Conservation (phyloP, 2,329 filamentous ascomycete genomes). For the Ustulina deusta region DNA sequence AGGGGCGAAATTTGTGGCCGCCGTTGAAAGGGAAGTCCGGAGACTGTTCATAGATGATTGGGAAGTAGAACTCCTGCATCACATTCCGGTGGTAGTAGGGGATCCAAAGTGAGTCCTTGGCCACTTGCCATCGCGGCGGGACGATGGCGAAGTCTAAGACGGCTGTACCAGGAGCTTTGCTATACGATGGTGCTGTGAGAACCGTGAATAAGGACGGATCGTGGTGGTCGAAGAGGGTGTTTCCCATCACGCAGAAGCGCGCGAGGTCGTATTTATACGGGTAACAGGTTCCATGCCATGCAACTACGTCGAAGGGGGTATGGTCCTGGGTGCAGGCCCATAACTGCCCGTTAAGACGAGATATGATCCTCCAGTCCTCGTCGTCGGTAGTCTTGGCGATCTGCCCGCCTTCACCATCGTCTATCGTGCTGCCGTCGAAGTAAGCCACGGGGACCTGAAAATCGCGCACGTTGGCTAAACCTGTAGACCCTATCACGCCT, state of each 20-base stretch:
- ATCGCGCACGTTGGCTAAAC: not conserved
- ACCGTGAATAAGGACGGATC: not conserved
- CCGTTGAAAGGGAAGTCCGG: not conserved
- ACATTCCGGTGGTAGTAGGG: not conserved
- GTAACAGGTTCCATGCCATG: conserved; percentile 6
- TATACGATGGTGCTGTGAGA: not conserved
- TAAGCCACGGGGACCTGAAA: not conserved
- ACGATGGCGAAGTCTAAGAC: conserved; percentile 5
- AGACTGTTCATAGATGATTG: not conserved
- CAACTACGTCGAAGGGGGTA: not conserved
- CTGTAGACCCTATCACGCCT: not conserved
- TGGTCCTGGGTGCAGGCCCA: not conserved
- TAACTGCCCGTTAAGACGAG: not conserved
- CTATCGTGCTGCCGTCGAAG: not conserved
- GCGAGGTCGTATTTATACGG: conserved; percentile 1
- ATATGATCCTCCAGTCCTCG: not conserved
- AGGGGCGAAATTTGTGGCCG: not conserved
- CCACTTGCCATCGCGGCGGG: not conserved
- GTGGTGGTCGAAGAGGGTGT: not conserved
- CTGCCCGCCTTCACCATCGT: not conserved
- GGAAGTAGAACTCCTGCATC: not conserved
- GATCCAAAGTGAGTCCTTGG: not conserved
- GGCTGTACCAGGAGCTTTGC: not conserved
- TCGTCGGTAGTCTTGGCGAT: not conserved
- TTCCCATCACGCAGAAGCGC: not conserved